Evolutionary conservation across 2,329 filamentous ascomycete genomes (phyloP).

Genomic region (Pseudogymnoascus sp.): DNA sequence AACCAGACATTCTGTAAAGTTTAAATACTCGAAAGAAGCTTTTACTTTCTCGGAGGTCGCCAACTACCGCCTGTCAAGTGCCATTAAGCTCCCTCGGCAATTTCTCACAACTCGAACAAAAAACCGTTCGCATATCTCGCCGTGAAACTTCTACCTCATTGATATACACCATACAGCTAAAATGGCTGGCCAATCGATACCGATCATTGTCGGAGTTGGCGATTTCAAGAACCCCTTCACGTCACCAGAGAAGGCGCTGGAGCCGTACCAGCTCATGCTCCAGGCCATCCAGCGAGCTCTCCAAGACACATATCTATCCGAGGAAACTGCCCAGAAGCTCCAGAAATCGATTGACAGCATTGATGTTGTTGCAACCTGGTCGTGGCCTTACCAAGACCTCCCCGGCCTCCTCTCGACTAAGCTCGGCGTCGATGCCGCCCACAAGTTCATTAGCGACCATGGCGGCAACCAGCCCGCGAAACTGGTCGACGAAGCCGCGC

Average conservation of each 20-base stretch:
- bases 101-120: not conserved
- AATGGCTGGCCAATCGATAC: slow-evolving; percentile 23
- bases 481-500: slow-evolving; percentile 56
- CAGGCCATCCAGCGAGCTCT: slow-evolving; percentile 47
- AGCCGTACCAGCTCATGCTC: slow-evolving; percentile 53
- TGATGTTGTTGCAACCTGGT: slow-evolving; percentile 55
- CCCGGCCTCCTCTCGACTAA: slow-evolving; percentile 45
- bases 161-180: not conserved
- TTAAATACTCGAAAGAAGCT: not conserved
- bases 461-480: slow-evolving; percentile 57
- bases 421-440: slow-evolving; percentile 40
- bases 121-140: not conserved
- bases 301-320: slow-evolving; percentile 38
- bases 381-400: slow-evolving; percentile 56
- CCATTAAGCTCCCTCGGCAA: not conserved
- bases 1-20: not conserved
- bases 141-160: not conserved
- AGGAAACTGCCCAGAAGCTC: slow-evolving; percentile 28
- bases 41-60: not conserved
- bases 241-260: slow-evolving; percentile 44
- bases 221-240: slow-evolving; percentile 53
- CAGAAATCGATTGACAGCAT: slow-evolving; percentile 48
- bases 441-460: slow-evolving; percentile 47
- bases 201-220: slow-evolving; percentile 55
- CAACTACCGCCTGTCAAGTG: not conserved